Evolutionary conservation across 805 yeast genomes (phyloP).

Genomic region (Debaryomyces tyrocola): DNA sequence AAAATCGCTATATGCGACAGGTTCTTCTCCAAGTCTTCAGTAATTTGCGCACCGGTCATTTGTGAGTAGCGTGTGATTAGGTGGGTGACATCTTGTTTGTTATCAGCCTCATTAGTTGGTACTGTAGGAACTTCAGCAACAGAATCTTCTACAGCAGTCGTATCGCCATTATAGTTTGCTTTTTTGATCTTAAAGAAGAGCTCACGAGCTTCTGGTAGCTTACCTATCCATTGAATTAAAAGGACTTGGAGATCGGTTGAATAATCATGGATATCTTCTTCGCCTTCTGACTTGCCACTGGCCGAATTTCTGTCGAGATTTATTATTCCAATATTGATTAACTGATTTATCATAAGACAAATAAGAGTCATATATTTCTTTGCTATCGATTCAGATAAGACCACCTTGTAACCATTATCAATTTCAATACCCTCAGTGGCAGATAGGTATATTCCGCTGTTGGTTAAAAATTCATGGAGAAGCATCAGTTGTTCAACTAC

Average conservation of each 20-base stretch:
- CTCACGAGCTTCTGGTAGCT: conserved; percentile 60
- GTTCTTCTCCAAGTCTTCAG: conserved; percentile 16
- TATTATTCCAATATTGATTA: conserved; percentile 46
- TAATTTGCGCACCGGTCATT: conserved; percentile 16
- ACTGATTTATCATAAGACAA: conserved; percentile 61
- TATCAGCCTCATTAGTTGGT: background rate
- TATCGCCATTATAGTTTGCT: conserved; percentile 9
- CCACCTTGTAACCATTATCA: conserved; percentile 27
- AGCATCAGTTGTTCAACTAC: conserved; percentile 65
- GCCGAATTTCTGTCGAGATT: conserved; percentile 31
- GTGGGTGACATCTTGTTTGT: conserved; percentile 7
- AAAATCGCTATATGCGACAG: conserved; percentile 11
- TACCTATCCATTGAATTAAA: conserved; percentile 64
- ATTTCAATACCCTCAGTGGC: conserved; percentile 32
- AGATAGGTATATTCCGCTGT: conserved; percentile 35
- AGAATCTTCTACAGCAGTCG: background rate
- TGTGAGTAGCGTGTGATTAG: conserved; percentile 11
- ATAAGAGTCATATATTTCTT: conserved; percentile 50
- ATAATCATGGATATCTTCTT: conserved; percentile 47
- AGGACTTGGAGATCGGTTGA: conserved; percentile 59
- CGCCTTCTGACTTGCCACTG: conserved; percentile 9
- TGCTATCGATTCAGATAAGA: conserved; percentile 32
- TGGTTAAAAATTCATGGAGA: conserved; percentile 67
- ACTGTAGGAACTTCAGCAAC: background rate
- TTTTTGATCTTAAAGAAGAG: conserved; percentile 44